phyloP scores from a whole-genome alignment of 2,329 filamentous ascomycete genomes.

The Grosmannia clavigera region DNA sequence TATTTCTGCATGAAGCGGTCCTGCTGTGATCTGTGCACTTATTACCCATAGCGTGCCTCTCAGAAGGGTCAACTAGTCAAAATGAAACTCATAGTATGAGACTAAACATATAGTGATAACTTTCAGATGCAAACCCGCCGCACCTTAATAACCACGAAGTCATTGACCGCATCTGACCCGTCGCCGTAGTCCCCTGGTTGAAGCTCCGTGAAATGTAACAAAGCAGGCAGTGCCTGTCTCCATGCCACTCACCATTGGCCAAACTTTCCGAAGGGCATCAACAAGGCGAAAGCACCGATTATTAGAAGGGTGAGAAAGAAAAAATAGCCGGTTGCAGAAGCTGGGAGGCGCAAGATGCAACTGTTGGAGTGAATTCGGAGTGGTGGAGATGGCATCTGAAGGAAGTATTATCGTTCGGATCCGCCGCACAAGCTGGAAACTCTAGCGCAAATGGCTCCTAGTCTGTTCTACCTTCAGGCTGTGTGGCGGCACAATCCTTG shows the following conservation, averaged over 20 bases:
- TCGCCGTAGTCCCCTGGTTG: neutral
- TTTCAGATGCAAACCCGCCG: neutral
- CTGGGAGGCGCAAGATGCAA: neutral
- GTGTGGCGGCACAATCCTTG: conserved; percentile 6
- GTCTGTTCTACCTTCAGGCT: conserved; percentile 12
- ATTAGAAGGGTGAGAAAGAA: neutral
- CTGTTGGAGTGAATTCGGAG: neutral
- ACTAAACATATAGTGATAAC: neutral
- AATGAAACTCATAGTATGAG: neutral
- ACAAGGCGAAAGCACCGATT: neutral
- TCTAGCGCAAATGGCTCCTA: neutral
- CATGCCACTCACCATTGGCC: neutral
- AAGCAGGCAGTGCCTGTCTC: neutral
- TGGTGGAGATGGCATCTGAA: neutral
- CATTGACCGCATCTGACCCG: neutral
- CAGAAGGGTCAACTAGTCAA: neutral
- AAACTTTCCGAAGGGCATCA: neutral
- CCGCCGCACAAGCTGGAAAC: neutral
- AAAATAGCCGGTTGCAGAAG: neutral
- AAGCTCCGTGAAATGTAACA: neutral
- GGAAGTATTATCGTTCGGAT: neutral
- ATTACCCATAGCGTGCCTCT: conserved; percentile 2
- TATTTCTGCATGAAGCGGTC: neutral
- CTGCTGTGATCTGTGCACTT: neutral
- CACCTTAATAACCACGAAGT: neutral